A percentile compares a stretch with the other conserved stretches of the same genome.
Conservation (phyloP, 768 basidiomycete species). For the Mycena galericulata region DNA sequence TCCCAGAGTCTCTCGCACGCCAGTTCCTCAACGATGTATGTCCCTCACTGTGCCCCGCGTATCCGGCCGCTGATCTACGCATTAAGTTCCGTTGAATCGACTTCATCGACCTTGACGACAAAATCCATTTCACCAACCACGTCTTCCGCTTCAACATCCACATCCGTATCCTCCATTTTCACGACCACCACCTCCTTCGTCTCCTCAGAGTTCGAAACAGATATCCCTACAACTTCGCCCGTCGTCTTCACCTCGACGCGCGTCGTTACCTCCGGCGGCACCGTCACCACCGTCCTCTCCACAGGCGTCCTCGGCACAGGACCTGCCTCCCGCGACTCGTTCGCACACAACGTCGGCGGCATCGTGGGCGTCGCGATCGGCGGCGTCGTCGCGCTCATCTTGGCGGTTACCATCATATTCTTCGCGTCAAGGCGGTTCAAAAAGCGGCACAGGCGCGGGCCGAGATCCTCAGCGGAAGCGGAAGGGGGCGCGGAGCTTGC, state of each 20-base stretch:
- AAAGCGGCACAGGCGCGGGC: neutral
- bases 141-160: neutral
- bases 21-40: too few relatives aligned
- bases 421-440: neutral
- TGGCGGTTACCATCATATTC: neutral
- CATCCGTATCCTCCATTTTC: neutral
- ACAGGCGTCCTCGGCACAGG: neutral
- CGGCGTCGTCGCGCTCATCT: slow-evolving; percentile 1
- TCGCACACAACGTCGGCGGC: slow-evolving; percentile 19
- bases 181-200: too few relatives aligned
- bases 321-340: neutral
- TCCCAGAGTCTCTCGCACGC: too few relatives aligned
- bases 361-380: slow-evolving; percentile 22
- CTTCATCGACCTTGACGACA: neutral
- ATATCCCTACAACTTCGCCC: neutral
- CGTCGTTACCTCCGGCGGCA: neutral
- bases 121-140: too few relatives aligned
- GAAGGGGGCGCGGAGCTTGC: neutral
- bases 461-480: neutral
- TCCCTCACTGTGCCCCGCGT: too few relatives aligned
- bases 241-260: neutral
- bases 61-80: neutral
- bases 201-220: too few relatives aligned
- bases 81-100: neutral
- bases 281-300: slow-evolving; percentile 3